Evolutionary conservation across 2,329 filamentous ascomycete genomes (phyloP).

Genomic region (Penicillium sp.): DNA sequence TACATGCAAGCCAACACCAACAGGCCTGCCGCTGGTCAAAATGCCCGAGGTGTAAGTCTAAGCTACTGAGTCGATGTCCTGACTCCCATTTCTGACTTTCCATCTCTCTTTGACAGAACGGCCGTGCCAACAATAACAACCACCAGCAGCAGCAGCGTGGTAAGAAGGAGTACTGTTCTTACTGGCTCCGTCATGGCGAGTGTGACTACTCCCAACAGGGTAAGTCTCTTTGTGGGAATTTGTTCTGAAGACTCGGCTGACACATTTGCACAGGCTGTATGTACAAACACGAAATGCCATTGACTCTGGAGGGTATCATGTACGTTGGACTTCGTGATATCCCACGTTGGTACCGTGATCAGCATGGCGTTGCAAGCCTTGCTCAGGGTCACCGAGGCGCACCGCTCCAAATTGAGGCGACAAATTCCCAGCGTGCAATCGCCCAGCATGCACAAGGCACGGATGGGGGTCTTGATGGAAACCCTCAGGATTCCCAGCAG

Average conservation of each 20-base stretch:
- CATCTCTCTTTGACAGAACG: neutral
- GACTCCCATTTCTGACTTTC: slow-evolving; percentile 7
- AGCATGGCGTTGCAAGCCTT: slow-evolving; percentile 36
- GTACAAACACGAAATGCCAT: slow-evolving; percentile 89
- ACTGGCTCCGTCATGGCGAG: slow-evolving; percentile 83
- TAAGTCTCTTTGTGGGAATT: slow-evolving; percentile 14
- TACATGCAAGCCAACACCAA: neutral
- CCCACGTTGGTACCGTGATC: slow-evolving; percentile 60
- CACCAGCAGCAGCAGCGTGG: neutral
- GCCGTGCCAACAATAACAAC: too few relatives aligned
- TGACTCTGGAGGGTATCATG: slow-evolving; percentile 64
- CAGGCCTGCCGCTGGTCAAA: too few relatives aligned
- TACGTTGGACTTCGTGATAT: slow-evolving; percentile 65
- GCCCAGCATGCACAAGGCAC: slow-evolving; percentile 15
- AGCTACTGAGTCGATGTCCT: neutral
- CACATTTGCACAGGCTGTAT: slow-evolving; percentile 61
- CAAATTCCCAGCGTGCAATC: too few relatives aligned
- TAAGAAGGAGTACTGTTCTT: slow-evolving; percentile 80
- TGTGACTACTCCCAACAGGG: slow-evolving; percentile 82
- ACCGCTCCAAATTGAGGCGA: too few relatives aligned
- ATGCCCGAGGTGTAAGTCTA: neutral
- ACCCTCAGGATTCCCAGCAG: too few relatives aligned
- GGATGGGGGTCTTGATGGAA: neutral
- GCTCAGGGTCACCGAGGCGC: too few relatives aligned
- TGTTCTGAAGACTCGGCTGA: slow-evolving; percentile 2